Evolutionary conservation across 768 basidiomycete species (phyloP).

Genomic region (Amanita rimosa): DNA sequence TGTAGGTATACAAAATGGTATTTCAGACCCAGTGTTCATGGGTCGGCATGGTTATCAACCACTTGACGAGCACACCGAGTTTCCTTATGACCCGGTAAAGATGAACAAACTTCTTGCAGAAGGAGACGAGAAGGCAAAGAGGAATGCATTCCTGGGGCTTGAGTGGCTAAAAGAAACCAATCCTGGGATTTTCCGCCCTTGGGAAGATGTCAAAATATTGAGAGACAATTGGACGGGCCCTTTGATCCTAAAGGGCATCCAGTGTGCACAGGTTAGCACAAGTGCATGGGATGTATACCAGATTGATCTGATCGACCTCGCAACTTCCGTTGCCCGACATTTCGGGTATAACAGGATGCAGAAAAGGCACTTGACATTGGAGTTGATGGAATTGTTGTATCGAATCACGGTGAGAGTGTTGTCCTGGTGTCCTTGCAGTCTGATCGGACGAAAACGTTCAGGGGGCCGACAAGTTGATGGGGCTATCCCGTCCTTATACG

Average conservation of each 20-base stretch:
- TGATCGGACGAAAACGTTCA: slow-evolving; percentile 13
- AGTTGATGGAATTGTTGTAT: slow-evolving; percentile 66
- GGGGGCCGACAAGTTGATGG: slow-evolving; percentile 75
- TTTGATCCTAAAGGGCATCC: slow-evolving; percentile 69
- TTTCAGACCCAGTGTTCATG: slow-evolving; percentile 77
- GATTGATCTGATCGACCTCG: not conserved
- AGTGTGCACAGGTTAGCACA: slow-evolving; percentile 39
- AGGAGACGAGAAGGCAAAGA: slow-evolving; percentile 36
- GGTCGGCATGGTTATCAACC: slow-evolving; percentile 35
- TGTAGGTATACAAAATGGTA: slow-evolving; percentile 53
- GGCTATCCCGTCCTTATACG: slow-evolving; percentile 60
- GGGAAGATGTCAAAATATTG: slow-evolving; percentile 64
- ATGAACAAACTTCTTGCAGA: slow-evolving; percentile 27
- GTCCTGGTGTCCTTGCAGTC: not conserved
- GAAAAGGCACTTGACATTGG: slow-evolving; percentile 54
- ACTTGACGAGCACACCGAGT: slow-evolving; percentile 27
- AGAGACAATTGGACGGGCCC: slow-evolving; percentile 71
- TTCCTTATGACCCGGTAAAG: slow-evolving; percentile 47
- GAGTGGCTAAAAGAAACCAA: slow-evolving; percentile 56
- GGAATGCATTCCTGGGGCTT: slow-evolving; percentile 34
- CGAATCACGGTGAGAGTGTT: slow-evolving; percentile 54
- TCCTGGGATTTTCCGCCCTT: slow-evolving; percentile 50
- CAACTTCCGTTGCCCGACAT: not conserved
- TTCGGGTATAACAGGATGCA: slow-evolving; percentile 35
- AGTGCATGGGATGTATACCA: not conserved